These are phyloP conservation scores for Boletus rex-veris DNA, from an alignment of 768 basidiomycete species.

Conservation along the genomic window DNA sequence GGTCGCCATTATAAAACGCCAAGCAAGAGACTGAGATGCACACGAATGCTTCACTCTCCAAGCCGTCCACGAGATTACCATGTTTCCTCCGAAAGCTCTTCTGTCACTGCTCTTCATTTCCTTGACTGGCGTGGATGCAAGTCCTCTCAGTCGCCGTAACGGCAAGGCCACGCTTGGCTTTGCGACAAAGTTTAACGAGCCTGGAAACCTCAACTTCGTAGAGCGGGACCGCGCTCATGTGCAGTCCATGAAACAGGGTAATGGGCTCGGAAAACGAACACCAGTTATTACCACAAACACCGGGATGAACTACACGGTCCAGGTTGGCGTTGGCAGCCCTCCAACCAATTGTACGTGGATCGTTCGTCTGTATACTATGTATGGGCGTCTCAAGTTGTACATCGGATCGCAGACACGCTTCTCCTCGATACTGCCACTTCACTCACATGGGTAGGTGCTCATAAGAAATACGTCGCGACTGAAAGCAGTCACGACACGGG, in stretches of 20 bases:
- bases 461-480: constrained; percentile 10
- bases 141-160: background rate
- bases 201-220: constrained; percentile 9
- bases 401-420: constrained; percentile 16
- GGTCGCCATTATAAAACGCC: too few species aligned
- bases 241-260: constrained; percentile 1
- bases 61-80: background rate
- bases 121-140: background rate
- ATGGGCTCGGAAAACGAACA: constrained; percentile 4
- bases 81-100: background rate
- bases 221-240: constrained; percentile 12
- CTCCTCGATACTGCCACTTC: constrained; percentile 16
- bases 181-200: constrained; percentile 6
- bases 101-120: background rate
- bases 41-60: too few species aligned
- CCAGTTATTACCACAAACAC: constrained; percentile 15
- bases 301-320: constrained; percentile 22
- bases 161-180: constrained; percentile 8
- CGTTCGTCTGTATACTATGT: background rate
- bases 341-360: constrained; percentile 23
- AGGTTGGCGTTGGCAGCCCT: constrained; percentile 25
- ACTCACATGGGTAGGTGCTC: constrained; percentile 25
- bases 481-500: constrained; percentile 16
- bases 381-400: background rate
- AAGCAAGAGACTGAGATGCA: too few species aligned